These are phyloP conservation scores for Cyberlindnera lachancei DNA, from an alignment of 805 yeast species.

Conservation along the genomic window DNA sequence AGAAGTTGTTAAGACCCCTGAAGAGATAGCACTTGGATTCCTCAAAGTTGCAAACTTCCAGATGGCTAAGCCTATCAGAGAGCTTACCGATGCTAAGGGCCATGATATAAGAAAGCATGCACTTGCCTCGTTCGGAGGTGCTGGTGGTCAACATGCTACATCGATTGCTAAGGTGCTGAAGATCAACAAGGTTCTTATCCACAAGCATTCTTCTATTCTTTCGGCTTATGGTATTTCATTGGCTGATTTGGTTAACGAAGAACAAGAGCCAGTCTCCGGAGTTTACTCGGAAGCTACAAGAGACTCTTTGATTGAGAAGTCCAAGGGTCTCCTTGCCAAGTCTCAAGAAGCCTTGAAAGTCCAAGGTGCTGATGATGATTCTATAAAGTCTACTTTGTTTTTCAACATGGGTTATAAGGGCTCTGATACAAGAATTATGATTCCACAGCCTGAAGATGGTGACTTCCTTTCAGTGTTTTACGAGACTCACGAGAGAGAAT, in stretches of 20 bases:
- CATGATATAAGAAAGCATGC: slow-evolving; percentile 34
- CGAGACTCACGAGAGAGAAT: slow-evolving; percentile 28
- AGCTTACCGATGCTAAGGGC: slow-evolving; percentile 39
- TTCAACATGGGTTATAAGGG: slow-evolving; percentile 40
- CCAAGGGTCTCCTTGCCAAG: slow-evolving; percentile 5
- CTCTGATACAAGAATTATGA: slow-evolving; percentile 38
- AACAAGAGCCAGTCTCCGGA: slow-evolving; percentile 20
- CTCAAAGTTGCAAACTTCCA: slow-evolving; percentile 37
- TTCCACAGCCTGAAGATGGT: slow-evolving; percentile 19
- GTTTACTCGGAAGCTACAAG: slow-evolving; percentile 20
- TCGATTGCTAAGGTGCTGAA: slow-evolving; percentile 35
- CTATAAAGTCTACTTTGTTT: slow-evolving; percentile 19
- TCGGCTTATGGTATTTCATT: slow-evolving; percentile 41
- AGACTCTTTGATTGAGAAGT: slow-evolving; percentile 9
- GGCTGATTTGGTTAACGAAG: slow-evolving; percentile 28
- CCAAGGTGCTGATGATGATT: slow-evolving; percentile 23
- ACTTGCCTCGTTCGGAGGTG: slow-evolving; percentile 42
- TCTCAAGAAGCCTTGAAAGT: slow-evolving; percentile 9
- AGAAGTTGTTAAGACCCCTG: slow-evolving; percentile 26
- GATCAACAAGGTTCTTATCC: slow-evolving; percentile 35
- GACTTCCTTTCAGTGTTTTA: slow-evolving; percentile 22
- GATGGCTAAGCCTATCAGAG: slow-evolving; percentile 42
- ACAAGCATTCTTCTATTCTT: slow-evolving; percentile 38
- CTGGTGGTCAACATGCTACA: slow-evolving; percentile 42
- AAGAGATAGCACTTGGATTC: slow-evolving; percentile 40